Percentiles rank a stretch among this genome's conserved stretches.
These are phyloP conservation scores for Isochrysis galbana DNA, from an alignment of 78 protist genomes.

Conservation along the genomic window DNA sequence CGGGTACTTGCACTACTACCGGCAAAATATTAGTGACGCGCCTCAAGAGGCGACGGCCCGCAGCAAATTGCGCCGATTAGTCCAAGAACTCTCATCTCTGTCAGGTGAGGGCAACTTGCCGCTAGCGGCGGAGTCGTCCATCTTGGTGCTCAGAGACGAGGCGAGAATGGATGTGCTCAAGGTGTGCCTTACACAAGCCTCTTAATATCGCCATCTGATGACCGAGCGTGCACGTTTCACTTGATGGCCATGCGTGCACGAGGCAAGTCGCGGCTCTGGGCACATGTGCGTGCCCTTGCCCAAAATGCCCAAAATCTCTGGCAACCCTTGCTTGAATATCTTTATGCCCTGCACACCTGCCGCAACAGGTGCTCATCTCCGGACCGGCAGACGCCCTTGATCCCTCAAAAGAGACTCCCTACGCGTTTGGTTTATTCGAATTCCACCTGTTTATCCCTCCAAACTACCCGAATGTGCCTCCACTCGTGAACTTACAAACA, in stretches of 20 bases:
- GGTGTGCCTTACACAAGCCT: neutral
- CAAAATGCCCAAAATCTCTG: too few species aligned
- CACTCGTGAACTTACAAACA: neutral
- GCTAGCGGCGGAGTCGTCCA: neutral
- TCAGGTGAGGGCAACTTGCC: neutral
- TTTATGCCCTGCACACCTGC: too few species aligned
- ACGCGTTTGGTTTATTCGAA: constrained; percentile 51
- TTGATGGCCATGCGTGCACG: too few species aligned
- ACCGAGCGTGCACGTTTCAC: too few species aligned
- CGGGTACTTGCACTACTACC: neutral
- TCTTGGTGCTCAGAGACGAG: constrained; percentile 64
- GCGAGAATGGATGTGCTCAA: constrained; percentile 47
- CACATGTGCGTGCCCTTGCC: too few species aligned
- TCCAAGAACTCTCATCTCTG: neutral
- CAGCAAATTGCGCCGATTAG: neutral
- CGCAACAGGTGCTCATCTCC: neutral
- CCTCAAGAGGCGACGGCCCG: neutral
- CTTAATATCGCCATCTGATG: too few species aligned
- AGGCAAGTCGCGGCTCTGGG: too few species aligned
- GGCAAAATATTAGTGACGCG: neutral
- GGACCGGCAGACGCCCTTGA: neutral
- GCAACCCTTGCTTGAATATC: too few species aligned
- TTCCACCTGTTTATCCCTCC: constrained; percentile 59
- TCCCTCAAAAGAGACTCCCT: neutral
- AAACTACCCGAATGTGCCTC: constrained; percentile 56